These are phyloP conservation scores for Cairneyella variabilis DNA, from an alignment of 495 filamentous ascomycete species.

Conservation along the genomic window DNA sequence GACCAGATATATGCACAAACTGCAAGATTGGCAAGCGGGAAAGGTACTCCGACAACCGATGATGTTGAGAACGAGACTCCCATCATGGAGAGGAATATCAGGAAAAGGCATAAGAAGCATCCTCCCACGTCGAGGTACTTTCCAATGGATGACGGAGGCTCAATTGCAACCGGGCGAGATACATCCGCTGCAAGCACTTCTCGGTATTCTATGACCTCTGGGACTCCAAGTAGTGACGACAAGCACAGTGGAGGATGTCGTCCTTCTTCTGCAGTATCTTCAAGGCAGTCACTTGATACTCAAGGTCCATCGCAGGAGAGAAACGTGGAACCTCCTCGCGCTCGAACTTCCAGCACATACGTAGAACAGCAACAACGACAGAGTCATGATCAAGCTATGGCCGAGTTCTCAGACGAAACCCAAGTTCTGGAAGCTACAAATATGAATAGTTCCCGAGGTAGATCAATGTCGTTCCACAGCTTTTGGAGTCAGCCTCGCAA, in stretches of 20 bases:
- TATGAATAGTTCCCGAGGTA: background rate
- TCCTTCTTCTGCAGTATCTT: background rate
- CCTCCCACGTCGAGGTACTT: conserved; percentile 13
- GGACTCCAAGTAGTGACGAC: background rate
- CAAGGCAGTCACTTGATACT: background rate
- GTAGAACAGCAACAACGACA: conserved; percentile 1
- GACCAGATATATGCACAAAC: conserved; percentile 17
- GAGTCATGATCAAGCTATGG: conserved; percentile 6
- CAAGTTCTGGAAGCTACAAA: background rate
- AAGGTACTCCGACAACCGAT: background rate
- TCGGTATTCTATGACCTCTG: background rate
- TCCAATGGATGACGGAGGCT: background rate
- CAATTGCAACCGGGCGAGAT: background rate
- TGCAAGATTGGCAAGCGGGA: background rate
- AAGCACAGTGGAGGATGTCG: background rate
- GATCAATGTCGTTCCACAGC: background rate
- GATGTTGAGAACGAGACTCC: conserved; percentile 1
- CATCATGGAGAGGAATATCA: conserved; percentile 18
- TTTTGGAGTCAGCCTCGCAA: background rate
- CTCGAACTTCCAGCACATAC: background rate
- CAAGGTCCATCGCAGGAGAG: background rate
- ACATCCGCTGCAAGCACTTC: conserved; percentile 8
- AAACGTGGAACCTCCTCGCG: background rate
- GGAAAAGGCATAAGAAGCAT: conserved; percentile 1
- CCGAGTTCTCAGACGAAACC: background rate